Base-by-base conservation (phyloP, 495 filamentous ascomycete genomes). In the Lasiosphaeris hirsuta region DNA sequence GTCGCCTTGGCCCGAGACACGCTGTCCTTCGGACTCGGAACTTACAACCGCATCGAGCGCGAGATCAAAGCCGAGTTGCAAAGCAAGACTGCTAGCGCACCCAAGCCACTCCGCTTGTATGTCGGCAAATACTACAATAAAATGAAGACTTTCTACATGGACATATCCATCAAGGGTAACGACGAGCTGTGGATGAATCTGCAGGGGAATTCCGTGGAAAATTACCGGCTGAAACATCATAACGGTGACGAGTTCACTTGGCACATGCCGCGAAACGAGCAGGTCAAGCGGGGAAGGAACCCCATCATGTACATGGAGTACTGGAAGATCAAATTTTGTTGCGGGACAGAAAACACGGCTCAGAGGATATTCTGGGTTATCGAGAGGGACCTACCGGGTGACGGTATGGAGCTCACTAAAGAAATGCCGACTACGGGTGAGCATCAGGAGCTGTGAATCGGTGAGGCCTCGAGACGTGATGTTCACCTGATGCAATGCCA, bases 231-330 rank as follows among this genome's bases (percentile, higher is more conserved):
- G 47, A 34, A 36, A 36, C 47, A 50, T 14, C 47, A 50, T 33
- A 36, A 50, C 47, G 47, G 47, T 7, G 47, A 50, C 23, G 47
- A 50, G 47, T 50, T 50, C 47, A 50, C 23, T n/a, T 50, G 47
- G 34, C 47, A 50, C 30, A 50, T 50, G 47, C 18, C 47, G 34
- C 23, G 47, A 9, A 50, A 50, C 47, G 30, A 50, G 14, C 47
- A 50, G 47, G 47, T 50, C 47, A 36, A 50, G 47, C 47, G 19
- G 4, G 47, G 47, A 17, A 35, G 47, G 47, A 50, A 35, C 23
- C 47, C 47, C 47, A 34, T 50, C 14, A 50, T 33, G 19, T 50
- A 50, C 11, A 50, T 50, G 47, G 19, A 50, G 47, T 50, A 50
- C 23, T 50, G 47, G 47, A 50, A 50, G 47, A 36, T 50, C 47